Conservation (phyloP, 179 eudicot genomes). For the Beta lomatogona region DNA sequence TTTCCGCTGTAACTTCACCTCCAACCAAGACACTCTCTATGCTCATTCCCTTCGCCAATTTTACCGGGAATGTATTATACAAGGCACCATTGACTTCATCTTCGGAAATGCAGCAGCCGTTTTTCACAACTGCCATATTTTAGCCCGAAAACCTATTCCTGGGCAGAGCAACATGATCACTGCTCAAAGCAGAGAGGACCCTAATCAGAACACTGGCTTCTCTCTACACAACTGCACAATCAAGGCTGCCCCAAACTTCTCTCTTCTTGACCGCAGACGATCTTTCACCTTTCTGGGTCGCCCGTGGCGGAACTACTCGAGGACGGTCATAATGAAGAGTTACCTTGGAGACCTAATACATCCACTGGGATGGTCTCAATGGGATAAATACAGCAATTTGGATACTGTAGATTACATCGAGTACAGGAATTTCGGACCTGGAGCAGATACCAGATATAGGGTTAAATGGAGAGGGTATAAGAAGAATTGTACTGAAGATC, state of each 20-base stretch:
- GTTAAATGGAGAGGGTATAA: slow-evolving; percentile 63
- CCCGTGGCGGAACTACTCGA: slow-evolving; percentile 76
- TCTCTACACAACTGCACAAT: slow-evolving; percentile 61
- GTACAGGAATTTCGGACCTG: slow-evolving; percentile 65
- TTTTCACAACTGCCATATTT: slow-evolving; percentile 55
- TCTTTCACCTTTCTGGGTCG: slow-evolving; percentile 57
- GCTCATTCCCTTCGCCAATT: slow-evolving; percentile 67
- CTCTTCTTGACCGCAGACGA: slow-evolving; percentile 29
- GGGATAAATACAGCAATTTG: slow-evolving; percentile 52
- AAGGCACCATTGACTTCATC: slow-evolving; percentile 80
- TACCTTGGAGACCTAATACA: slow-evolving; percentile 57
- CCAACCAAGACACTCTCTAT: slow-evolving; percentile 74
- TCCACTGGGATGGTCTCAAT: slow-evolving; percentile 60
- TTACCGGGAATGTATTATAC: slow-evolving; percentile 58
- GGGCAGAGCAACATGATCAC: slow-evolving; percentile 76
- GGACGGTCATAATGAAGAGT: slow-evolving; percentile 56
- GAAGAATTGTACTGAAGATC: slow-evolving; percentile 45
- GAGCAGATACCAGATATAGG: slow-evolving; percentile 51
- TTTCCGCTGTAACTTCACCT: slow-evolving; percentile 56
- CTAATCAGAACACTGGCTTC: slow-evolving; percentile 67
- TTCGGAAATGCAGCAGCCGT: slow-evolving; percentile 82
- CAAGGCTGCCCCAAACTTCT: slow-evolving; percentile 43
- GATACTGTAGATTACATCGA: slow-evolving; percentile 67
- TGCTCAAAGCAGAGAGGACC: slow-evolving; percentile 69
- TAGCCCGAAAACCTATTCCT: slow-evolving; percentile 48